A percentile compares a stretch with the other conserved stretches of the same genome.
phyloP scores from a whole-genome alignment of 768 basidiomycete species.

The Calvatia gigantea region DNA sequence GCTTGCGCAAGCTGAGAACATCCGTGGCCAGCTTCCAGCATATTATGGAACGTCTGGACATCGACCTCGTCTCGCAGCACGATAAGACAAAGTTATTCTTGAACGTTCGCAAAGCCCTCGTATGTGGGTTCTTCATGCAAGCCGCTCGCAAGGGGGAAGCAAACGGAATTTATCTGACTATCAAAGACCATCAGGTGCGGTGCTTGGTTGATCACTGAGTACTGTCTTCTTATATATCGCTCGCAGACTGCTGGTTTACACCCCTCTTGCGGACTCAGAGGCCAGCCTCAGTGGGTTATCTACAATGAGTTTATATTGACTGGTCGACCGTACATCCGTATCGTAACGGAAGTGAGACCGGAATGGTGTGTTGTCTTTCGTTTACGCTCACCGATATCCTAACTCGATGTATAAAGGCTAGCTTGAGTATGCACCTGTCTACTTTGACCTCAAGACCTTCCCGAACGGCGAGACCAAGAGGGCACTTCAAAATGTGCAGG shows the following conservation, averaged over 20 bases:
- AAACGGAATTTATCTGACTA: conserved; percentile 82
- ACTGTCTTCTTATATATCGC: background rate
- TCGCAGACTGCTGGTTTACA: conserved; percentile 66
- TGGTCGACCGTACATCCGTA: conserved; percentile 84
- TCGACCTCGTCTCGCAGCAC: conserved; percentile 64
- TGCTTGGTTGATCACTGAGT: background rate
- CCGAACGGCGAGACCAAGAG: too few relatives aligned
- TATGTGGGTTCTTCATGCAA: conserved; percentile 98
- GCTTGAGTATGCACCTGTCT: conserved; percentile 35
- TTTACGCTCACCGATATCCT: conserved; percentile 1
- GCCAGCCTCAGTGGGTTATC: conserved; percentile 83
- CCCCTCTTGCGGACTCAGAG: conserved; percentile 80
- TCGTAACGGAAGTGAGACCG: conserved; percentile 79
- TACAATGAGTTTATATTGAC: conserved; percentile 90
- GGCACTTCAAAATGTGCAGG: conserved; percentile 52
- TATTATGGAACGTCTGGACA: conserved; percentile 87
- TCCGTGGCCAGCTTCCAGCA: conserved; percentile 85
- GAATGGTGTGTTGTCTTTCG: conserved; percentile 63
- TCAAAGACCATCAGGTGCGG: conserved; percentile 92
- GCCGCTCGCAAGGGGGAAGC: conserved; percentile 93
- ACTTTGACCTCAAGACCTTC: too few relatives aligned
- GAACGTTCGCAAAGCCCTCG: conserved; percentile 79
- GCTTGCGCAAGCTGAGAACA: conserved; percentile 89
- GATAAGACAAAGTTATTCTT: conserved; percentile 70
- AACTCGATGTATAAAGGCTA: conserved; percentile 27